Conservation (phyloP, 306 rosid species). For the Prunus mongolica region DNA sequence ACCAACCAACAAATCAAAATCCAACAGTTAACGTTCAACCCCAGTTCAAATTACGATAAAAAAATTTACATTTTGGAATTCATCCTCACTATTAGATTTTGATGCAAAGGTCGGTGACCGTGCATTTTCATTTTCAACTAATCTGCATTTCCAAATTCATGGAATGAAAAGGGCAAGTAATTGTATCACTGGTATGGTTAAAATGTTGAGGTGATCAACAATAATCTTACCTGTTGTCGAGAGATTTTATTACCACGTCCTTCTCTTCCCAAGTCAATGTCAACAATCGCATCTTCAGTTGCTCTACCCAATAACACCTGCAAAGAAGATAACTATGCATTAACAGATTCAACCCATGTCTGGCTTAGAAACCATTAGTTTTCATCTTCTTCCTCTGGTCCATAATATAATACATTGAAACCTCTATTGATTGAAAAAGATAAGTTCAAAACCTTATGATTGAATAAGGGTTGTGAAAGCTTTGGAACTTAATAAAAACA, state of each 20-base stretch:
- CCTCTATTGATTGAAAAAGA: not conserved
- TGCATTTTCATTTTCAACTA: not conserved
- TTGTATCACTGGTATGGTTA: not conserved
- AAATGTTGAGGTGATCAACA: not conserved
- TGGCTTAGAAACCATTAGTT: constrained; percentile 7
- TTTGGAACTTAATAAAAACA: not conserved
- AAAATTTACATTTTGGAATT: too few species aligned
- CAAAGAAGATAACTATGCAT: constrained; percentile 7
- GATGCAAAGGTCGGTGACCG: too few species aligned
- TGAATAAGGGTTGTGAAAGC: not conserved
- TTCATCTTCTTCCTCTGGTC: constrained; percentile 15
- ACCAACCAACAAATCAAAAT: too few species aligned
- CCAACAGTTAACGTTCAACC: too few species aligned
- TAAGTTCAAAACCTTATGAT: not conserved
- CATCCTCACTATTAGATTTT: too few species aligned
- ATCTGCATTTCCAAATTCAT: not conserved
- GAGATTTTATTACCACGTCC: constrained; percentile 70
- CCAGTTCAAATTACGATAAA: too few species aligned
- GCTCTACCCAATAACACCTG: constrained; percentile 95
- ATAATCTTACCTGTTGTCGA: constrained; percentile 76
- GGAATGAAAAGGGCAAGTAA: not conserved
- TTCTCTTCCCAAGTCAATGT: constrained; percentile 86
- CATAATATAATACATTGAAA: not conserved
- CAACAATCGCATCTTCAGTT: constrained; percentile 60
- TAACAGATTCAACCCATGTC: constrained; percentile 19